Percentiles rank a stretch among this genome's conserved stretches.
These are phyloP conservation scores for Tricholoma bakamatsutake DNA, from an alignment of 768 basidiomycete genomes.

Conservation along the genomic window DNA sequence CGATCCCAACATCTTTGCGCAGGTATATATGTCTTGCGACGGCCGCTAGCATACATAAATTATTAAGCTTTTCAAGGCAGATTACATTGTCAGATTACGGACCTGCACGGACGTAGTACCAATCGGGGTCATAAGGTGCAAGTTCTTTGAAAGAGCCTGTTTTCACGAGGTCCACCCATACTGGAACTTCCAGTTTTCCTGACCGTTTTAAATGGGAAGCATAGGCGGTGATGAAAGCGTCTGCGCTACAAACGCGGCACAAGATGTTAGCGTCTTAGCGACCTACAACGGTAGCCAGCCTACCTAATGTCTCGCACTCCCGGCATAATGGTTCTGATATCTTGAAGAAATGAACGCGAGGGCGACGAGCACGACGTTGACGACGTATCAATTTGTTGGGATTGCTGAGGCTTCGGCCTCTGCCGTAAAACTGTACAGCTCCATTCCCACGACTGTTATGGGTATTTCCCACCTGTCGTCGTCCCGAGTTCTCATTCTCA, in stretches of 20 bases:
- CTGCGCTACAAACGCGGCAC: slow-evolving; percentile 54
- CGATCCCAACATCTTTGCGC: slow-evolving; percentile 94
- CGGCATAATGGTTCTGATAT: slow-evolving; percentile 56
- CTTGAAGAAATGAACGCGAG: slow-evolving; percentile 43
- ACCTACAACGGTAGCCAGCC: slow-evolving; percentile 14
- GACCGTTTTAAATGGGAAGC: slow-evolving; percentile 95
- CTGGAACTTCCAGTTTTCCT: slow-evolving; percentile 98
- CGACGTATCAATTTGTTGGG: slow-evolving; percentile 35
- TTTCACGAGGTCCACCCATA: slow-evolving; percentile 98
- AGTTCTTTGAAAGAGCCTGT: slow-evolving; percentile 97
- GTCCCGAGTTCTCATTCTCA: background rate
- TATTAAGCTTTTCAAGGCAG: background rate
- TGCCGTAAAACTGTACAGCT: slow-evolving; percentile 40
- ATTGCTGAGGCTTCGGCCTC: slow-evolving; percentile 30
- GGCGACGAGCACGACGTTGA: slow-evolving; percentile 43
- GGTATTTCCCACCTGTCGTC: too few relatives aligned
- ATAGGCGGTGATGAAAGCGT: slow-evolving; percentile 91
- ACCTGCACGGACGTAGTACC: slow-evolving; percentile 99
- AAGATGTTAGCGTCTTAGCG: slow-evolving; percentile 14
- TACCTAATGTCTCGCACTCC: slow-evolving; percentile 81
- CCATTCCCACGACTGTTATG: background rate
- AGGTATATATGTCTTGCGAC: slow-evolving; percentile 99
- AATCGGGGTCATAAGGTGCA: slow-evolving; percentile 98
- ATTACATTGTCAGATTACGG: slow-evolving; percentile 24
- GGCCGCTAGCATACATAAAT: slow-evolving; percentile 54